Percentiles rank a stretch among this genome's conserved stretches.
These are phyloP conservation scores for Pulveroboletus sp. DNA, from an alignment of 768 basidiomycete species.

Conservation along the genomic window DNA sequence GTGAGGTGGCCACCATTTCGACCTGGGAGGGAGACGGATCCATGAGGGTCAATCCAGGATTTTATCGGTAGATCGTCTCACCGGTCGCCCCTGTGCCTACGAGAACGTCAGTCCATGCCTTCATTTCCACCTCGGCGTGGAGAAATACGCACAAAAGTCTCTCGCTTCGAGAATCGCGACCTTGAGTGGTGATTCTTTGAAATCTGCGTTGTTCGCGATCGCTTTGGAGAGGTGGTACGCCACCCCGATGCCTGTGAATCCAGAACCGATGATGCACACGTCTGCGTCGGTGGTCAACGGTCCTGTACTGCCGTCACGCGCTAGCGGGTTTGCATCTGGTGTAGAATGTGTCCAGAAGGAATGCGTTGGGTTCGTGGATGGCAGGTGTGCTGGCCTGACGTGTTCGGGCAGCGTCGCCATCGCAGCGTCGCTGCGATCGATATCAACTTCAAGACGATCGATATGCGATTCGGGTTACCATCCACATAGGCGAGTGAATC, in stretches of 20 bases:
- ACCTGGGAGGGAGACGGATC: constrained; percentile 38
- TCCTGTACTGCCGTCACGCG: constrained; percentile 61
- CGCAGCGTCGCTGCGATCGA: no score
- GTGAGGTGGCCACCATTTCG: constrained; percentile 79
- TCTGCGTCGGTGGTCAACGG: constrained; percentile 58
- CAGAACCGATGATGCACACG: constrained; percentile 75
- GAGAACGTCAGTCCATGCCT: not conserved
- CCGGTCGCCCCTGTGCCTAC: constrained; percentile 77
- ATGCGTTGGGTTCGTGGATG: constrained; percentile 58
- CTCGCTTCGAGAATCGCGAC: constrained; percentile 78
- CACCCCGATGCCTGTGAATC: constrained; percentile 71
- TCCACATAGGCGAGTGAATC: no score
- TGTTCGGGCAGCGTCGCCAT: no score
- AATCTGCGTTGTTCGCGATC: not conserved
- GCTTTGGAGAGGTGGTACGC: constrained; percentile 65
- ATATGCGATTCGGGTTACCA: no score
- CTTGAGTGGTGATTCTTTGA: constrained; percentile 34
- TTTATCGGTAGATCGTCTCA: constrained; percentile 20
- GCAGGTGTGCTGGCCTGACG: constrained; percentile 34
- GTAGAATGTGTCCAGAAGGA: constrained; percentile 68
- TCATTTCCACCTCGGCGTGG: not conserved
- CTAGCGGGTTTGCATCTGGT: constrained; percentile 62
- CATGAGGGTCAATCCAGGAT: not conserved
- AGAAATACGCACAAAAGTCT: constrained; percentile 66
- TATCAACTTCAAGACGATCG: no score